Evolutionary conservation across 805 yeast genomes (phyloP), one percentile per base, ranked within the genome.

Genomic region (Cephaloascus fragrans): DNA sequence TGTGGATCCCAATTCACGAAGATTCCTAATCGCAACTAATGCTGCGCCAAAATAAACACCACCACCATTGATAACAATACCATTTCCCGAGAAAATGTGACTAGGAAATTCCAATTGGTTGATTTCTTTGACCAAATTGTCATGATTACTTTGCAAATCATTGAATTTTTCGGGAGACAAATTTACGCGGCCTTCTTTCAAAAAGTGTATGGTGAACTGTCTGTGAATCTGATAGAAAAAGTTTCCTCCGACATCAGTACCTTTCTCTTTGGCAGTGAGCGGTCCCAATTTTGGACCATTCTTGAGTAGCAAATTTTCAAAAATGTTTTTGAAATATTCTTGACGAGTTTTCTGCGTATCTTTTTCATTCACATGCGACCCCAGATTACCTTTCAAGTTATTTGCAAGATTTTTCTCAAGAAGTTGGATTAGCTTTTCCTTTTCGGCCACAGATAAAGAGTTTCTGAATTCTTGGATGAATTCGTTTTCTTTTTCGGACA

Each of bases 1-100:
- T 37, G 45, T 40, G 19, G 59, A 55, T 3, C 65, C 67, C 39
- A 44, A 38, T 36, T 57, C 60, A 37, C 65, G 45, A 6, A 61
- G 36, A 36, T 61, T 65, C 3, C 50, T 50, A 10, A 61, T 45
- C 18, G 51, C 46, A 1, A 61, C 52, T 26, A 63, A 45, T 1
- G 64, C 61, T 2, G 55, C 49, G 3, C 56, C 56, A 18, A 61
- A 40, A 39, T 49, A 47, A 15, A 44, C 41, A 5, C 56, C 54
- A 5, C 59, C 57, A 6, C 59, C 59, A 19, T 55, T 51, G n/a
- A 64, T 49, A 5, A 62, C 61, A 23, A 64, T 61, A 6, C 69
- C 69, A 15, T 53, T 50, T 4, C 67, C 67, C 2, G 43, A 39
- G 16, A 47, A 51, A 19, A 59, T 23, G 28, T 23, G 10, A 23